phyloP scores from a whole-genome alignment of 2,329 filamentous ascomycete species.

The Aspergillus uvarum region DNA sequence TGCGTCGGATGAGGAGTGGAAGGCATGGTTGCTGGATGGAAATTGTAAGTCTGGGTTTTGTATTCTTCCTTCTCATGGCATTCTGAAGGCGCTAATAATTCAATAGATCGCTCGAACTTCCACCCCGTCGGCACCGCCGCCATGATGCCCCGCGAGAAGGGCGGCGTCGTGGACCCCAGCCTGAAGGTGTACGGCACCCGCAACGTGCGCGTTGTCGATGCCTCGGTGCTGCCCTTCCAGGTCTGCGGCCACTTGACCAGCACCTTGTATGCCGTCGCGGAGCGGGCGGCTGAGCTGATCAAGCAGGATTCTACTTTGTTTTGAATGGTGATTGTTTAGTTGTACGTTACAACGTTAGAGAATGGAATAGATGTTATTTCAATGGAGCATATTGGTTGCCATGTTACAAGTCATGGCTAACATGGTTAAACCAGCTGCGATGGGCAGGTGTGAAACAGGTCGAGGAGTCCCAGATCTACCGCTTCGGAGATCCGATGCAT shows the following conservation, averaged over 20 bases:
- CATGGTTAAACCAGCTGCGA: no score
- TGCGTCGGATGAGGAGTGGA: slow-evolving; percentile 25
- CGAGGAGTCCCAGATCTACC: no score
- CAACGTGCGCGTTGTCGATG: slow-evolving; percentile 34
- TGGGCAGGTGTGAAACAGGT: no score
- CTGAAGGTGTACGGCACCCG: slow-evolving; percentile 9
- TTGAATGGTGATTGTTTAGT: not conserved
- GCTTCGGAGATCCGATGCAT: no score
- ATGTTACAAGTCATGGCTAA: no score
- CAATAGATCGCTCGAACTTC: slow-evolving; percentile 6
- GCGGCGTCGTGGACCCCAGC: slow-evolving; percentile 3
- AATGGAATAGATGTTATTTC: no score
- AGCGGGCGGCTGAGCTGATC: slow-evolving; percentile 33
- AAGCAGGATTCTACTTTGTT: slow-evolving; percentile 16
- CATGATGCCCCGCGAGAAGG: slow-evolving; percentile 11
- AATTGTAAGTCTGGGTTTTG: slow-evolving; percentile 23
- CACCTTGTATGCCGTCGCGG: slow-evolving; percentile 35
- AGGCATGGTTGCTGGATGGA: slow-evolving; percentile 18
- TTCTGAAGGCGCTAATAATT: no score
- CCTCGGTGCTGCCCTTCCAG: slow-evolving; percentile 34
- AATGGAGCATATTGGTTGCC: no score
- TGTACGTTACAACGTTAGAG: no score
- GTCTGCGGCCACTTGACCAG: slow-evolving; percentile 31
- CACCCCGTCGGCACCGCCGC: slow-evolving; percentile 10
- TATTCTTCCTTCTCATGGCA: no score